Base-by-base conservation (phyloP, 2,329 filamentous ascomycete species). In the Colletotrichum liaoningense region DNA sequence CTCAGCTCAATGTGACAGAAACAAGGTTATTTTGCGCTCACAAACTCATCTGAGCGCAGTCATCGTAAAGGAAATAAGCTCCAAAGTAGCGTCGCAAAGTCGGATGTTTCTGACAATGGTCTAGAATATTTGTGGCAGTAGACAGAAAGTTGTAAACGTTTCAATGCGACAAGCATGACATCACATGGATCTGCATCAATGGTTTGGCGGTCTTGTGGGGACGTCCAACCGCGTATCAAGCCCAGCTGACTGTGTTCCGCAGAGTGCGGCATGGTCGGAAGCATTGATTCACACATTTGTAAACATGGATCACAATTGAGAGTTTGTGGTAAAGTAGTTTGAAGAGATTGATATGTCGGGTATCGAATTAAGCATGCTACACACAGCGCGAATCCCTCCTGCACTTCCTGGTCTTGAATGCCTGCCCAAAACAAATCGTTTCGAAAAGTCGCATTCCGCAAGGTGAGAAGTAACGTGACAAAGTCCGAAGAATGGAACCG, bases 281-380 rank as follows among this genome's bases (percentile, higher is more conserved):
- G 5, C 2, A 14, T 30, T 11, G 1, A 35, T 14, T 11, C 30
- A 24, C 11, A 19, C 1, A 49, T 5, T 2, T 7, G 14, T 52
- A 22, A 9, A 57, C 19, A 22, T 14, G 11, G 2, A 24, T 12
- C 5, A 67, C 19, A 5, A 14, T 4, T 4, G 24, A 12, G 8
- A 12, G 24, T 4, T 30, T 6, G 7, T 59, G 14, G 24, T 26
- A 16, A 58, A 16, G 1, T 24, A n/a, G 24, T 60, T 54, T 59
- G 59, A 67, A 72, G 57, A 72, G 68, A 72, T 74, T 72, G 72
- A 72, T 67, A 49, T 74, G 57, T 72, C 62, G 72, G 72, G 72
- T 74, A 74, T 74, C 72, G 72, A 74, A 74, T 74, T 72, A 74
- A 74, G 67, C 69, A 63, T 68, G 64, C 56, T 66, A 46, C 67